These are phyloP conservation scores for Pythium dissotocum DNA, from an alignment of 352 stramenopile genomes.

Conservation along the genomic window DNA sequence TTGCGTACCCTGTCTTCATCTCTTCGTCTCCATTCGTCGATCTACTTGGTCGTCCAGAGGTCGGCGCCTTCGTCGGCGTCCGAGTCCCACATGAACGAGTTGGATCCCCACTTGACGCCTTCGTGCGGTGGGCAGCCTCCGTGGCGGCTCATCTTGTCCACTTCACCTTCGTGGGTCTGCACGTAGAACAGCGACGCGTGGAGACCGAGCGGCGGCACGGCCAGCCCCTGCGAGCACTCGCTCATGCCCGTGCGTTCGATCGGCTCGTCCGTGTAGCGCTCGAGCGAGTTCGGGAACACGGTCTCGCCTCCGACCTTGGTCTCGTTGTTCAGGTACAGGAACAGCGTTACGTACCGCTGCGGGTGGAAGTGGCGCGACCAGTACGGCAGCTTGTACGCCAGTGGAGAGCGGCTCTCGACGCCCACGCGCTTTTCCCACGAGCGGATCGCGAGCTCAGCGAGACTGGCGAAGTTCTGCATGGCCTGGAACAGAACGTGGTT, in stretches of 20 bases:
- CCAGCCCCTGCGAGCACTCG: slow-evolving; percentile 77
- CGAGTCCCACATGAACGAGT: slow-evolving; percentile 89
- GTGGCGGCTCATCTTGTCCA: slow-evolving; percentile 78
- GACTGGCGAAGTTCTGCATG: slow-evolving; percentile 55
- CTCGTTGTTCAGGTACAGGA: slow-evolving; percentile 97
- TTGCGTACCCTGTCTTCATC: background rate
- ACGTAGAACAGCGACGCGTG: slow-evolving; percentile 86
- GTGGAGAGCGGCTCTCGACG: slow-evolving; percentile 1
- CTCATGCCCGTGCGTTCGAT: slow-evolving; percentile 79
- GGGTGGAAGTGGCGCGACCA: slow-evolving; percentile 80
- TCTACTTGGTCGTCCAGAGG: slow-evolving; percentile 79
- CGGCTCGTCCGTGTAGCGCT: slow-evolving; percentile 64
- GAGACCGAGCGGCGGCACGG: slow-evolving; percentile 65
- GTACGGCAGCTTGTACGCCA: slow-evolving; percentile 64
- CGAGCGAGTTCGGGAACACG: slow-evolving; percentile 93
- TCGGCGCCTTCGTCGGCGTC: slow-evolving; percentile 79
- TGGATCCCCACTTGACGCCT: slow-evolving; percentile 84
- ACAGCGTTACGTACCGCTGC: slow-evolving; percentile 96
- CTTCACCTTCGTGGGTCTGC: slow-evolving; percentile 73
- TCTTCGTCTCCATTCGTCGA: background rate
- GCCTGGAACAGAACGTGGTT: slow-evolving; percentile 72
- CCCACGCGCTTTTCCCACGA: slow-evolving; percentile 65
- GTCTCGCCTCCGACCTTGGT: slow-evolving; percentile 95
- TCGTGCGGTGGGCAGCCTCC: slow-evolving; percentile 83
- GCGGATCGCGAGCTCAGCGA: slow-evolving; percentile 64